phyloP scores from a whole-genome alignment of 1,284 basidiomycete species.

The Taiwanofungus camphoratus region DNA sequence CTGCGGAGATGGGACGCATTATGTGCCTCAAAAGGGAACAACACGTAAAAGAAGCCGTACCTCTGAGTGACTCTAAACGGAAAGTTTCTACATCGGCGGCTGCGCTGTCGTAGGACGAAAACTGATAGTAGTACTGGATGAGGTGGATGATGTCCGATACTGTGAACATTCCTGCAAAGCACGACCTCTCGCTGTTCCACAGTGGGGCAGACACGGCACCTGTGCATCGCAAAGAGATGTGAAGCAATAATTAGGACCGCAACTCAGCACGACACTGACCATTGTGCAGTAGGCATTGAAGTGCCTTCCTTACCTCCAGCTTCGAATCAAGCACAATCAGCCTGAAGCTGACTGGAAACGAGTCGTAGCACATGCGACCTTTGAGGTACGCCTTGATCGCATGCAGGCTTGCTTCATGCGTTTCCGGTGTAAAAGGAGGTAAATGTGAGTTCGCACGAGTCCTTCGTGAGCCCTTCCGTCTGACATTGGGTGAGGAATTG shows the following conservation, averaged over 20 bases:
- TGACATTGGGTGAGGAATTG: constrained; percentile 30
- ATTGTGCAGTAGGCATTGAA: constrained; percentile 86
- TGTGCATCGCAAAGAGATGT: constrained; percentile 26
- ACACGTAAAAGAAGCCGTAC: constrained; percentile 37
- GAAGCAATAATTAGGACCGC: no score
- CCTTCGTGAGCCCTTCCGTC: constrained; percentile 37
- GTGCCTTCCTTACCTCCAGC: constrained; percentile 88
- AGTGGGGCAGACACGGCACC: constrained; percentile 97
- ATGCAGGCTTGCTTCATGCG: constrained; percentile 71
- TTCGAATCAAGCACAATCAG: constrained; percentile 95
- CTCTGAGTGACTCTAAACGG: constrained; percentile 81
- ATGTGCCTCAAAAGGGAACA: constrained; percentile 12
- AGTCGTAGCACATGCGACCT: constrained; percentile 87
- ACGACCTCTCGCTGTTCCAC: constrained; percentile 92
- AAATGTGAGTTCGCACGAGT: constrained; percentile 55
- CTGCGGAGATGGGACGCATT: constrained; percentile 36
- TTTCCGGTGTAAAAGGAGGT: constrained; percentile 51
- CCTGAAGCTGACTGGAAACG: constrained; percentile 93
- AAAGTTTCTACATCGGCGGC: constrained; percentile 94
- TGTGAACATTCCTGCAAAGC: constrained; percentile 94
- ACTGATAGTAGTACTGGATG: constrained; percentile 94
- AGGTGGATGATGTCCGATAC: constrained; percentile 95
- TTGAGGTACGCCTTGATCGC: constrained; percentile 82
- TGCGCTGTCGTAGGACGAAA: constrained; percentile 83
- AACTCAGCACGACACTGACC: no score